Percentiles rank a stretch among this genome's conserved stretches.
Evolutionary conservation across 352 stramenopile species (phyloP).

Genomic region (Phytophthora cryptogea): DNA sequence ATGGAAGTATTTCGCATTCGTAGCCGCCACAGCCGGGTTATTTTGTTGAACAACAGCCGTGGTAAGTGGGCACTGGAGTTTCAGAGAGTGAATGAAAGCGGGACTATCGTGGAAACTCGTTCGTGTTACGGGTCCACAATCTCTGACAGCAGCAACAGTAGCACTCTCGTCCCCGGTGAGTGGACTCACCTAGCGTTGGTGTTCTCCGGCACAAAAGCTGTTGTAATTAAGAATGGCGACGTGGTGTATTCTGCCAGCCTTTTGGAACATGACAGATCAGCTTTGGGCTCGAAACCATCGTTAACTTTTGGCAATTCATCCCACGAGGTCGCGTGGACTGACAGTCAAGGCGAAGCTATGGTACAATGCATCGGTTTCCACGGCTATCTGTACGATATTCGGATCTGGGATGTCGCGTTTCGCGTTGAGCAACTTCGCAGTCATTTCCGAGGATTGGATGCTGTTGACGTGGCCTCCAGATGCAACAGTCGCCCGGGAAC

Average conservation of each 20-base stretch:
- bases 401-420: conserved; percentile 64
- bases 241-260: conserved; percentile 20
- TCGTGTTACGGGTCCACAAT: conserved; percentile 1
- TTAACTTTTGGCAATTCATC: conserved; percentile 24
- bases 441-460: conserved; percentile 54
- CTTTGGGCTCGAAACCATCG: conserved; percentile 14
- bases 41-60: conserved; percentile 22
- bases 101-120: conserved; percentile 7
- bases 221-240: conserved; percentile 50
- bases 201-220: conserved; percentile 38
- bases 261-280: conserved; percentile 2
- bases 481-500: conserved; percentile 28
- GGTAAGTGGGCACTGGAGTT: conserved; percentile 19
- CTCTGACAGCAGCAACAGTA: conserved; percentile 1
- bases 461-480: conserved; percentile 22
- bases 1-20: conserved; percentile 39
- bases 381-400: conserved; percentile 60
- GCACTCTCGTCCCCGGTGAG: conserved; percentile 23
- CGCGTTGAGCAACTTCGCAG: conserved; percentile 59
- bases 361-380: conserved; percentile 15
- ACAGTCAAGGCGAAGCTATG: background rate
- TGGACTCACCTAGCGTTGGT: conserved; percentile 68
- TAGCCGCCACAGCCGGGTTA: conserved; percentile 5
- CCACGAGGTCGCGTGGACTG: background rate
- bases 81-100: conserved; percentile 13